A percentile compares a stretch with the other conserved stretches of the same genome.
Evolutionary conservation across 2,329 filamentous ascomycete genomes (phyloP).

Genomic region (Ophiostoma piceae): DNA sequence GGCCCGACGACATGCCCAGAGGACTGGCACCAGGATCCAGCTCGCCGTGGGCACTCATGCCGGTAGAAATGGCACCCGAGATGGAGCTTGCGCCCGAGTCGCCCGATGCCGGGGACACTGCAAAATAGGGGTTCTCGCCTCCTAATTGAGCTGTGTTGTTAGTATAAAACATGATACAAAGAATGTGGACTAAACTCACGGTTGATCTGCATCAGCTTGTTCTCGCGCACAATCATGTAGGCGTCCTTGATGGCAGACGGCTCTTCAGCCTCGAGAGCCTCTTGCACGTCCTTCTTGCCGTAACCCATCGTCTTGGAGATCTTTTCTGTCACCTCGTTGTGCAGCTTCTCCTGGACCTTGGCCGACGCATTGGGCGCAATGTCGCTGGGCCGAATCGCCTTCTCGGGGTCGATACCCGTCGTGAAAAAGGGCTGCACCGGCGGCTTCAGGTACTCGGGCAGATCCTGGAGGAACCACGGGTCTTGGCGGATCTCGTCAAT

Average conservation of each 20-base stretch:
- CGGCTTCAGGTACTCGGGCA: constrained; percentile 80
- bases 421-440: constrained; percentile 89
- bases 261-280: constrained; percentile 84
- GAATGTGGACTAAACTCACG: constrained; percentile 55
- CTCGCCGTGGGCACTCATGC: constrained; percentile 36
- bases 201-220: constrained; percentile 92
- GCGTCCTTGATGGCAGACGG: constrained; percentile 98
- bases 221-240: constrained; percentile 95
- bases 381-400: constrained; percentile 76
- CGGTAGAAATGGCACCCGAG: constrained; percentile 52
- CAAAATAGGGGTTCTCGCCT: constrained; percentile 41
- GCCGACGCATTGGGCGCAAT: constrained; percentile 74
- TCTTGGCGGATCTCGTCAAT: constrained; percentile 91
- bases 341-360: constrained; percentile 80
- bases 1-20: constrained; percentile 51
- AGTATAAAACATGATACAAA: not conserved
- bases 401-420: constrained; percentile 89
- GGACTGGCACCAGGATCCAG: constrained; percentile 43
- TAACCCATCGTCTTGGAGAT: constrained; percentile 98
- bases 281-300: constrained; percentile 87
- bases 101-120: constrained; percentile 39
- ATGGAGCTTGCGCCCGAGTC: constrained; percentile 44
- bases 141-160: constrained; percentile 40
- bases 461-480: constrained; percentile 84
- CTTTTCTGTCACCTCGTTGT: constrained; percentile 89